Base-by-base conservation (phyloP, 2,329 filamentous ascomycete genomes). In the Diaporthe aspalathi region DNA sequence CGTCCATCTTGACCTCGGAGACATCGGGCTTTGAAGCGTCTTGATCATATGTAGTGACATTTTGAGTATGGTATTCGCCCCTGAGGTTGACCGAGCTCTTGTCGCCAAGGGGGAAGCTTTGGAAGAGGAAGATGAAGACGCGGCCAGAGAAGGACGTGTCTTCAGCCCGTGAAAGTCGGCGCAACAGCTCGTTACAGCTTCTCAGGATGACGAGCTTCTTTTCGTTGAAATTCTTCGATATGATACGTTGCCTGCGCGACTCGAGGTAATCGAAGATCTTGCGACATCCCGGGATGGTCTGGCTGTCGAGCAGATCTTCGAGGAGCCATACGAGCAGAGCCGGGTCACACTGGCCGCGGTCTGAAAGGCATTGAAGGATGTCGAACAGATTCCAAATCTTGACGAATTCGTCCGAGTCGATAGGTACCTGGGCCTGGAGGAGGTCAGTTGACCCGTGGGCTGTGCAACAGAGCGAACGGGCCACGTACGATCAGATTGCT, bases 41-140 rank as follows among this genome's bases (percentile, higher is more conserved):
- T 43, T 91, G 87, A 77, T 97, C 94, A 77, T 91, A 99, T 0
- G 89, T 90, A 1, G 97, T 99, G 69, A 95, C 89, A 84, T 99
- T 99, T 77, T 98, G 96, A 32, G 93, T 90, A 78, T 99, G 96
- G 76, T 96, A 99, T 83, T 98, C 95, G 76, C 96, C 96, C 66
- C 96, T 90, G 49, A 98, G 86, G 78, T 99, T 99, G 63, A 99
- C 96, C 0, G 96, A 98, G 80, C 96, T 98, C 80, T 95, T 96
- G 81, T 99, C 97, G 40, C 95, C 95, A 0, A 99, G 86, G 1
- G 96, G 96, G 78, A 99, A 98, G 80, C 94, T 97, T 80, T 99
- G 96, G 81, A 98, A 99, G 79, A 99, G 90, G 81, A 98, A 99
- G 74, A 99, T 98, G 81, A 98, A 98, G 32, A 99, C 96, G 49